Evolutionary conservation across 352 stramenopile genomes (phyloP), one percentile per base, ranked within the genome.

Genomic region (Globisporangium cederbergense): DNA sequence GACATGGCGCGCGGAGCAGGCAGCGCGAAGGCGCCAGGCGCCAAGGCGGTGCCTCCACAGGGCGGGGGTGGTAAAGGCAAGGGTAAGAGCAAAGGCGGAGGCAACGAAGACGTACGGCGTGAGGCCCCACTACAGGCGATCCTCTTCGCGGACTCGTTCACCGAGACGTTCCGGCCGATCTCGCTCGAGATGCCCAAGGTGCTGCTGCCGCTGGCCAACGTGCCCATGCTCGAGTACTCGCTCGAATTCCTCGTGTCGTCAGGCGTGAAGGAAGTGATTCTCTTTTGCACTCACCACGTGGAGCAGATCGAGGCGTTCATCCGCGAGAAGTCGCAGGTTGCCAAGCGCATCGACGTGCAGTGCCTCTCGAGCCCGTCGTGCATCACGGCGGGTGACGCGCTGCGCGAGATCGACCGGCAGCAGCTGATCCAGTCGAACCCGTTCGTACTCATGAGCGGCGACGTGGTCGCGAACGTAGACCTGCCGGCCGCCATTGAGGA

Each of bases 381-480:
- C 68, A 72, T 93, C 50, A 98, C 92, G 40, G 91, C 92, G 0
- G 96, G 96, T 30, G 95, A 99, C 77, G 96, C 96, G 11, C 76
- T 99, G 46, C 88, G 97, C 6, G 97, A 99, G 79, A 82, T 99
- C 46, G 97, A 99, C 73, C 86, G 94, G 18, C 84, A 88, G 59
- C 86, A 96, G 71, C 69, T 98, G 13, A 88, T 99, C 50, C 89
- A 97, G 64, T 98, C 87, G 60, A 97, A 99, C 76, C 97, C 97
- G 32, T 99, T 99, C 73, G 82, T 99, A 8, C 78, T 99, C 34
- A 96, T 99, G 71, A 96, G 81, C 42, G 97, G 96, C 11, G 97
- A 99, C 79, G 95, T 98, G 3, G 87, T 99, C 20, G 96, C 95
- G 49, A 99, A 99, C 75, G 93, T 99, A 36, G 85, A 99, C 66